phyloP scores from a whole-genome alignment of 2,329 filamentous ascomycete species.

The Ambrosiella cleistominuta region DNA sequence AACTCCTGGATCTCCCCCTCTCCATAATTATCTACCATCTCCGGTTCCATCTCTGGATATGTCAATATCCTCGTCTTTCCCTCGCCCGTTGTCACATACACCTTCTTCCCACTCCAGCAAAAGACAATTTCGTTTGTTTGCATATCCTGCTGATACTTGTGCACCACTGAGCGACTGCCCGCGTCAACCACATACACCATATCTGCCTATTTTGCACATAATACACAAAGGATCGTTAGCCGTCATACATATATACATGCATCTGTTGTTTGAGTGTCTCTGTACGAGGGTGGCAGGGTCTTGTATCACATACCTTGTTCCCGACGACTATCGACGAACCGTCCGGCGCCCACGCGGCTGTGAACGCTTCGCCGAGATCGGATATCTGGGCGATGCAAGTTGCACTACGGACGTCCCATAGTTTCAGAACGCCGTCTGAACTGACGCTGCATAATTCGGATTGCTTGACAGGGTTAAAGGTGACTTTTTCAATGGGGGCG shows the following conservation, averaged over 20 bases:
- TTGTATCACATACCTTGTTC: constrained; percentile 40
- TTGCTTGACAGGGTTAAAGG: constrained; percentile 62
- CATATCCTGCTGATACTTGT: constrained; percentile 40
- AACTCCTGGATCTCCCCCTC: constrained; percentile 31
- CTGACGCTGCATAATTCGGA: constrained; percentile 60
- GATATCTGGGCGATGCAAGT: constrained; percentile 52
- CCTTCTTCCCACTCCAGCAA: constrained; percentile 52
- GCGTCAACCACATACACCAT: constrained; percentile 46
- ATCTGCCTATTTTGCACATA: constrained; percentile 31
- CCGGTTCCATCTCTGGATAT: constrained; percentile 45
- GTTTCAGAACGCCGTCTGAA: constrained; percentile 54
- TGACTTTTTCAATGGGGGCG: constrained; percentile 53
- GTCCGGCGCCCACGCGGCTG: constrained; percentile 56
- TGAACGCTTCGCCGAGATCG: constrained; percentile 48
- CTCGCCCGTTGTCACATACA: constrained; percentile 54
- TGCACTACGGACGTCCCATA: constrained; percentile 67
- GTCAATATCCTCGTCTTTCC: constrained; percentile 54
- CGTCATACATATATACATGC: too few relatives aligned
- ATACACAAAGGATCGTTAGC: too few relatives aligned
- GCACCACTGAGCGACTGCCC: constrained; percentile 34
- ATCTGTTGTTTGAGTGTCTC: not conserved
- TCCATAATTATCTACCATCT: constrained; percentile 31
- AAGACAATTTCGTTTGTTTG: constrained; percentile 60
- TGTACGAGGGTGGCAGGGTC: too few relatives aligned
- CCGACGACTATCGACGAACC: constrained; percentile 54